A percentile compares a stretch with the other conserved stretches of the same genome.
These are phyloP conservation scores for Alternaria longipes DNA, from an alignment of 2,329 filamentous ascomycete genomes.

Conservation along the genomic window DNA sequence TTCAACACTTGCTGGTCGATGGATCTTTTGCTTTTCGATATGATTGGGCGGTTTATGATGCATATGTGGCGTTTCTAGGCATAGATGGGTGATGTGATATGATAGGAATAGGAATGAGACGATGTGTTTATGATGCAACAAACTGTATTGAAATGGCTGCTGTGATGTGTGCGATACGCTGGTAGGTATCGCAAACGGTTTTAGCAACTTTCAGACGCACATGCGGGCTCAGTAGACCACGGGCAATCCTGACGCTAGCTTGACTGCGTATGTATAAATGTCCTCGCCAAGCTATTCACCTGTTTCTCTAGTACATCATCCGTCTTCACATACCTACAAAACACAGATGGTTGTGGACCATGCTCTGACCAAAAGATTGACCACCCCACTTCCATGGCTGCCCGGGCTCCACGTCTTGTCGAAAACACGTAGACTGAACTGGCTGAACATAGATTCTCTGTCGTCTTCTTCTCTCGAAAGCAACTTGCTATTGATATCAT, in stretches of 20 bases:
- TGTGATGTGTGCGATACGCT: neutral
- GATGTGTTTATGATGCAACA: neutral
- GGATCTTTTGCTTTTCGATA: neutral
- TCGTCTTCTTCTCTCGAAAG: too few relatives aligned
- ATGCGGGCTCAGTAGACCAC: neutral
- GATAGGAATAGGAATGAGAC: neutral
- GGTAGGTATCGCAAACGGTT: too few relatives aligned
- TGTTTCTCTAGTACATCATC: neutral
- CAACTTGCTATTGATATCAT: too few relatives aligned
- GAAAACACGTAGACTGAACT: too few relatives aligned
- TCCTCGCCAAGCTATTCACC: neutral
- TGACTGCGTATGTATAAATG: neutral
- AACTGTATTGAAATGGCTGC: accelerated
- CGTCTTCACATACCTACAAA: too few relatives aligned
- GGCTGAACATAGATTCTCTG: too few relatives aligned
- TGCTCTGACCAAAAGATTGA: too few relatives aligned
- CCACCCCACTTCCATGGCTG: too few relatives aligned
- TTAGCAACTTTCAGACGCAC: accelerated
- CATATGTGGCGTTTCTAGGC: constrained; percentile 2
- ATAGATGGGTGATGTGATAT: neutral
- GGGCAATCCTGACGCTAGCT: neutral
- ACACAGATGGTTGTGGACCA: too few relatives aligned
- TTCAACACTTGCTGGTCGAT: constrained; percentile 8
- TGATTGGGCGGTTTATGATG: neutral
- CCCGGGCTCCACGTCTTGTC: too few relatives aligned